Conservation (phyloP, 2,329 filamentous ascomycete species). For the Geosmithia morbida region DNA sequence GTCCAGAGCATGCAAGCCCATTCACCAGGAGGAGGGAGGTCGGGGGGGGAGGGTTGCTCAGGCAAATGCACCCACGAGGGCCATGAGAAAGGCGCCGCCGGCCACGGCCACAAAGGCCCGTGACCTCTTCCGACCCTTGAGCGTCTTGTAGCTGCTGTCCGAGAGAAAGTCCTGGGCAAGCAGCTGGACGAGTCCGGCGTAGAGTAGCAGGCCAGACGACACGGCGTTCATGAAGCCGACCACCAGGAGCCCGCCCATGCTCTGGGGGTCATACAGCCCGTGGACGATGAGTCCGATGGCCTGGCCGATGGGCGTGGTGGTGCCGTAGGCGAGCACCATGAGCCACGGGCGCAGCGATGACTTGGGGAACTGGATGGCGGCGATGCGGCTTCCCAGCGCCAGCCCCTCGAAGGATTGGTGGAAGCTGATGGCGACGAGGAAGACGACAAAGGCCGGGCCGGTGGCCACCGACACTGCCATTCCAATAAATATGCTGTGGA, state of each 20-base stretch:
- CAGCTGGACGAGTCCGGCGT: slow-evolving; percentile 72
- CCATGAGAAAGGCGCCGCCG: slow-evolving; percentile 53
- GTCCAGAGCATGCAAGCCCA: background rate
- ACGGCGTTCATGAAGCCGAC: slow-evolving; percentile 84
- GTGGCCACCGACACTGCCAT: slow-evolving; percentile 76
- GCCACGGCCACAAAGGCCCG: slow-evolving; percentile 51
- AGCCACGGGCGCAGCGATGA: slow-evolving; percentile 67
- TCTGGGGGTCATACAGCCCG: slow-evolving; percentile 65
- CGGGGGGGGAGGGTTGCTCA: too few species aligned
- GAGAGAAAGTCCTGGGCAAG: slow-evolving; percentile 73
- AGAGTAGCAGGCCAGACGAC: slow-evolving; percentile 64
- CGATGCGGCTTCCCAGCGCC: slow-evolving; percentile 72
- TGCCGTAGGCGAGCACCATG: slow-evolving; percentile 65
- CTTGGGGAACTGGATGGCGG: slow-evolving; percentile 64
- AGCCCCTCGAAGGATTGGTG: slow-evolving; percentile 85
- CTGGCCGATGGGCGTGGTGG: slow-evolving; percentile 70
- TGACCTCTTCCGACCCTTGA: slow-evolving; percentile 46
- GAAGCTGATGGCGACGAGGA: slow-evolving; percentile 68
- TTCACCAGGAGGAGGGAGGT: too few species aligned
- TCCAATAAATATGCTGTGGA: slow-evolving; percentile 76
- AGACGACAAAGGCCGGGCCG: slow-evolving; percentile 64
- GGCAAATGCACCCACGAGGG: slow-evolving; percentile 58
- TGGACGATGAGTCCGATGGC: slow-evolving; percentile 69
- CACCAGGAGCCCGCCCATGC: slow-evolving; percentile 61
- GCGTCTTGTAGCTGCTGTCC: slow-evolving; percentile 56